Percentiles rank a stretch among this genome's conserved stretches.
phyloP scores from a whole-genome alignment of 352 stramenopile species.

The Phytophthora pisi region DNA sequence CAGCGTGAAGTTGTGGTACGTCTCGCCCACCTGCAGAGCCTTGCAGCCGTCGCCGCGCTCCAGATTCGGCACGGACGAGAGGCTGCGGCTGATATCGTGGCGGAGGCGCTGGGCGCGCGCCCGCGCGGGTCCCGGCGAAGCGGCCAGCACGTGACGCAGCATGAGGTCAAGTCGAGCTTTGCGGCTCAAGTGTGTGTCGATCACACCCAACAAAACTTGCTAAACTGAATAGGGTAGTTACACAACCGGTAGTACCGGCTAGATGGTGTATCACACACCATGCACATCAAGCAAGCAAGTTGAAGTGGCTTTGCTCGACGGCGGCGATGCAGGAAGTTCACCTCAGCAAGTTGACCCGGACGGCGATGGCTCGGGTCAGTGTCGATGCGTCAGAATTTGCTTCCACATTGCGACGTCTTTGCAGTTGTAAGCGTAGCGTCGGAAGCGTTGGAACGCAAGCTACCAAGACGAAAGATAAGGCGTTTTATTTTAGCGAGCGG shows the following conservation, averaged over 20 bases:
- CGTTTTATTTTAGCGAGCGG: neutral
- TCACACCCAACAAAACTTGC: no score
- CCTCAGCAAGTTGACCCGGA: no score
- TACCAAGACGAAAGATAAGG: neutral
- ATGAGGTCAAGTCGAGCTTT: conserved; percentile 15
- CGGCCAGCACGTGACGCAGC: conserved; percentile 34
- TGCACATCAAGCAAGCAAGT: neutral
- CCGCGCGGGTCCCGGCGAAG: conserved; percentile 10
- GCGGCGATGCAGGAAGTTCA: no score
- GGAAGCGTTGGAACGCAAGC: neutral
- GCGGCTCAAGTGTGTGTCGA: no score
- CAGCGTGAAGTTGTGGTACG: conserved; percentile 80
- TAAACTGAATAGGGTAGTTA: no score
- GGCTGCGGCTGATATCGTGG: neutral
- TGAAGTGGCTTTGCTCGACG: neutral
- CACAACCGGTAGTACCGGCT: neutral
- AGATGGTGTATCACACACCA: neutral
- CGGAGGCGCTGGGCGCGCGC: conserved; percentile 1
- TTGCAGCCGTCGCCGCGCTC: conserved; percentile 62
- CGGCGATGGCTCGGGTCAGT: no score
- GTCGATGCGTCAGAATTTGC: no score
- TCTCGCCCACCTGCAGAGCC: conserved; percentile 61
- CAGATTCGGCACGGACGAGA: conserved; percentile 14
- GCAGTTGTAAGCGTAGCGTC: no score
- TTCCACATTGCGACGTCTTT: neutral